Percentiles rank a stretch among this genome's conserved stretches.
Conservation (phyloP, 495 filamentous ascomycete species). For the Corynascus novoguineensis region DNA sequence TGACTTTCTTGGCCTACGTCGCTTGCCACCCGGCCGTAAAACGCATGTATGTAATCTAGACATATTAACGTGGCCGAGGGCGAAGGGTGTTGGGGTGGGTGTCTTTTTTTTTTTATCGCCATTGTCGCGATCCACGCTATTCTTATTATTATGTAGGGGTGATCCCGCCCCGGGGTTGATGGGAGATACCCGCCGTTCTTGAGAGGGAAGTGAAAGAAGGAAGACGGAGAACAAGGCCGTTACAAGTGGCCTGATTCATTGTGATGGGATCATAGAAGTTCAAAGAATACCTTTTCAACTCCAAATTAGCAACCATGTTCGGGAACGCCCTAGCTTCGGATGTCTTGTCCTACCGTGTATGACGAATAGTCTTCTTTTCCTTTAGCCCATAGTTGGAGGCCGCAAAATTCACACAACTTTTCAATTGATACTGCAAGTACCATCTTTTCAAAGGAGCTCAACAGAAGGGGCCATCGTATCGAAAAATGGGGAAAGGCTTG, state of each 20-base stretch:
- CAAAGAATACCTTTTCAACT: too few relatives aligned
- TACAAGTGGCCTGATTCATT: not conserved
- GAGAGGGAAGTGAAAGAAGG: not conserved
- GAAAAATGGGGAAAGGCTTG: too few relatives aligned
- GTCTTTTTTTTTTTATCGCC: not conserved
- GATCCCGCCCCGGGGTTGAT: not conserved
- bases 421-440: too few relatives aligned
- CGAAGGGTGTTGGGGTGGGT: not conserved
- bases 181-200: slow-evolving; percentile 4
- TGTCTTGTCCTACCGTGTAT: too few relatives aligned
- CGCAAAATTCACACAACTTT: too few relatives aligned
- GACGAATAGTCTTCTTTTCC: too few relatives aligned
- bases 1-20: slow-evolving; percentile 1
- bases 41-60: not conserved
- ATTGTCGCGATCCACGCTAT: not conserved
- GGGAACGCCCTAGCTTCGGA: too few relatives aligned
- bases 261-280: not conserved
- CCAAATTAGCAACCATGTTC: too few relatives aligned
- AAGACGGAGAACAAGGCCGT: not conserved
- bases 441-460: too few relatives aligned
- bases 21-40: not conserved
- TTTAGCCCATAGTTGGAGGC: too few relatives aligned
- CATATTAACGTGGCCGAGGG: not conserved
- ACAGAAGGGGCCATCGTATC: too few relatives aligned
- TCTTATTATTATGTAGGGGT: not conserved